phyloP scores from a whole-genome alignment of 768 basidiomycete genomes.

The Lactarius vividus region DNA sequence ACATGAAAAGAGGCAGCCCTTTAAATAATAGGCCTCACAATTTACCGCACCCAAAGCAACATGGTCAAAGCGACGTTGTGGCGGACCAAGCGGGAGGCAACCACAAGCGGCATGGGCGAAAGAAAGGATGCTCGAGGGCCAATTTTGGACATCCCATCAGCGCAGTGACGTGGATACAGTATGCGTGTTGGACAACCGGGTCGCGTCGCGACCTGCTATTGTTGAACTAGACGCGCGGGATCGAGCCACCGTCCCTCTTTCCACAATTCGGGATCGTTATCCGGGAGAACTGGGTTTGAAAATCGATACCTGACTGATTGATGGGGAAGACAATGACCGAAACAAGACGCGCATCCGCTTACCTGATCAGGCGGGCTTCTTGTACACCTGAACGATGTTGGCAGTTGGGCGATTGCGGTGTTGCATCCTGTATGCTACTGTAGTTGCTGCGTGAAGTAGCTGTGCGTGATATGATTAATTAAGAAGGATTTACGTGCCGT shows the following conservation, averaged over 20 bases:
- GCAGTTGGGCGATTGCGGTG: background rate
- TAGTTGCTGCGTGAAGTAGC: background rate
- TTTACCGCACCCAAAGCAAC: conserved; percentile 2
- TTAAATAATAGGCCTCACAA: background rate
- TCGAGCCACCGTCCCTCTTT: background rate
- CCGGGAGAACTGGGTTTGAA: conserved; percentile 9
- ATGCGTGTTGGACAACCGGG: background rate
- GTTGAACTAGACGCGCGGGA: background rate
- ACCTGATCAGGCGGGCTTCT: background rate
- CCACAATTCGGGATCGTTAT: background rate
- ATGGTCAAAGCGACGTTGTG: conserved; percentile 3
- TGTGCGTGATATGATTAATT: background rate
- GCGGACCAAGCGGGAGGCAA: conserved; percentile 2
- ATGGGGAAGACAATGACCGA: conserved; percentile 11
- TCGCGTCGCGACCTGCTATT: background rate
- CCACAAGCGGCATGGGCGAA: background rate
- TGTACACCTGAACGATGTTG: background rate
- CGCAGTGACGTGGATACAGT: background rate
- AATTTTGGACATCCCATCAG: background rate
- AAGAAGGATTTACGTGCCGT: background rate
- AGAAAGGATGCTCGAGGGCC: background rate
- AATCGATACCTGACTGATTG: background rate
- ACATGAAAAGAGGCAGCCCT: background rate
- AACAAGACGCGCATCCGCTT: background rate
- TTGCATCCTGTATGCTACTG: background rate